Percentiles rank a stretch among this genome's conserved stretches.
These are phyloP conservation scores for Priceomyces medius DNA, from an alignment of 805 yeast species.

Conservation along the genomic window DNA sequence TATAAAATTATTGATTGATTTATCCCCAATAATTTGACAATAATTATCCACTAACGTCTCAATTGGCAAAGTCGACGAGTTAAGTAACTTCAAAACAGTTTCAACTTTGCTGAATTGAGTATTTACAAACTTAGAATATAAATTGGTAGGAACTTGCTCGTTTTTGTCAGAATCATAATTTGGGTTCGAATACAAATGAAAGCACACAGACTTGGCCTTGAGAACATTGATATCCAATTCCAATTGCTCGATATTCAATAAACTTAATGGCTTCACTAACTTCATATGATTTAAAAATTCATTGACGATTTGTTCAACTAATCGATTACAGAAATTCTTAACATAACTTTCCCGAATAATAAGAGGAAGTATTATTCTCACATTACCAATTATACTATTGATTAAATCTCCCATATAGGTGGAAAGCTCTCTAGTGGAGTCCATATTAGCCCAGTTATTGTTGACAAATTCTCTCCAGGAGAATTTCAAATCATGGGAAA, in stretches of 20 bases:
- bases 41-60: slow-evolving; percentile 64
- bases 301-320: slow-evolving; percentile 61
- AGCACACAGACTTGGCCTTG: slow-evolving; percentile 49
- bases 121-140: slow-evolving; percentile 43
- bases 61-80: slow-evolving; percentile 61
- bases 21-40: slow-evolving; percentile 65
- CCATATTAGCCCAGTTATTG: slow-evolving; percentile 64
- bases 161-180: slow-evolving; percentile 24
- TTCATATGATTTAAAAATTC: slow-evolving; percentile 59
- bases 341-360: slow-evolving; percentile 69
- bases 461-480: slow-evolving; percentile 85
- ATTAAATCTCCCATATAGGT: slow-evolving; percentile 63
- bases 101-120: slow-evolving; percentile 48
- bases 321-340: slow-evolving; percentile 71
- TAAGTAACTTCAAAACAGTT: slow-evolving; percentile 62
- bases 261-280: slow-evolving; percentile 64
- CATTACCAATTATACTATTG: slow-evolving; percentile 44
- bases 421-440: slow-evolving; percentile 70
- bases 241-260: slow-evolving; percentile 76
- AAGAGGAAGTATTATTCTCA: slow-evolving; percentile 49
- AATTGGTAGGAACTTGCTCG: slow-evolving; percentile 16
- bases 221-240: slow-evolving; percentile 67
- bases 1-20: slow-evolving; percentile 56
- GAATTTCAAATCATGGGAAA: slow-evolving; percentile 59
- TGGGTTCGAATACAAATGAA: slow-evolving; percentile 44